Evolutionary conservation across 2,329 filamentous ascomycete genomes (phyloP), one percentile per base, ranked within the genome.

Genomic region (Didymella pomorum): DNA sequence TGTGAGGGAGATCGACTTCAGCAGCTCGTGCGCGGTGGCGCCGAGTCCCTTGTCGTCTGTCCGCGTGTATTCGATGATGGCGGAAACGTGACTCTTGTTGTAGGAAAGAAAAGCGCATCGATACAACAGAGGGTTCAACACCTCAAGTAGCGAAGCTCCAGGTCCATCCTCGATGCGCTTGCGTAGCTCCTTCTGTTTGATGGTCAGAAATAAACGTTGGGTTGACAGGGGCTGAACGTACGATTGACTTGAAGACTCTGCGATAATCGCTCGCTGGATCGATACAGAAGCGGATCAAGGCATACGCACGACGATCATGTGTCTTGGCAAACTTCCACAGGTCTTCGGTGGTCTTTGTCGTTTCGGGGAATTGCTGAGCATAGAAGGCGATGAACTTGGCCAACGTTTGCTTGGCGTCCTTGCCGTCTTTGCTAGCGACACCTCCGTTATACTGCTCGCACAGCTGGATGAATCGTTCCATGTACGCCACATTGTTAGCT

Each of bases 381-480:
- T 97, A 81, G 72, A 89, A 91, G 50, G 89, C 83, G 43, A 96
- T 87, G 12, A 92, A 86, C 65, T 85, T 88, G 56, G 87, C 86
- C 28, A 99, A 83, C 54, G 88, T 88, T 10, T 82, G 81, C 67
- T 92, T 92, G 66, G 83, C 82, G 18, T 89, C 87, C 58, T 88
- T 86, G 47, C 82, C 79, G 50, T 91, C 86, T n/a, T 84, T 83
- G 18, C 91, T 88, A 60, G 92, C 87, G 12, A 95, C 88, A 28
- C 93, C 93, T 23, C 92, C 93, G 70, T 98, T 97, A 78, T 91
- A 96, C 14, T 89, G 85, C 73, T 97, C 93, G 70, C 93, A 97
- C n/a, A 88, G 83, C 65, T 90, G 87, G 46, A 99, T 80, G 67
- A 94, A 92, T n/a, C 87, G 83, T 37, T 87, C 84, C 60, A 97